Evolutionary conservation across 2,329 filamentous ascomycete species (phyloP), one percentile per base, ranked within the genome.

Genomic region (Scedosporium apiospermum): DNA sequence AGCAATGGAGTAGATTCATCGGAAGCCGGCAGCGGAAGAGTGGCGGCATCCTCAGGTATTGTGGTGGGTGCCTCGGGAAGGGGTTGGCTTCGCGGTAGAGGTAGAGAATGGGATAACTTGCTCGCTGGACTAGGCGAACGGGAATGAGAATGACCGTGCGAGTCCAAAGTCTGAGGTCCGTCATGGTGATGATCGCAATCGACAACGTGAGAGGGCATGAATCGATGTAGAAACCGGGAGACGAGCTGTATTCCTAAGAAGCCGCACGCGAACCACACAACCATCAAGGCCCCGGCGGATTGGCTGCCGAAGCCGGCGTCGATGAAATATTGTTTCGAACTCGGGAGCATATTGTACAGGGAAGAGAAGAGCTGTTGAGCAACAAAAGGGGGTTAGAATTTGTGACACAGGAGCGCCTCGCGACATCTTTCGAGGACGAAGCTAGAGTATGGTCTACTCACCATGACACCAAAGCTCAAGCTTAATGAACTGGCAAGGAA

Each of bases 401-500:
- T 9, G 34, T 38, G 10, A 38, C 34, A 38, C 34, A 38, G 34
- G 34, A 38, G 10, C 34, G 34, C 34, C 34, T 38, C 44, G 34
- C 12, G 27, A 23, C n/a, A 41, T n/a, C 57, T 14, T 1, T 58
- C 38, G n/a, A 18, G 44, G 4, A 41, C 9, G 14, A 61, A 46
- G 34, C 21, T 63, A 46, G 18, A n/a, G 46, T 6, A 34, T 38
- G 34, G 62, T 26, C 34, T 30, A 71, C 84, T 67, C 74, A 96
- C 93, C 92, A 99, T 96, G 57, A 98, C 93, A 53, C 95, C 93
- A 68, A 96, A 96, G 72, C 92, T 97, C 66, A 99, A 77, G 74
- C 93, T 96, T 65, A 98, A 77, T 0, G 93, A 97, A 23, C 87
- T 86, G 0, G 93, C 93, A 4, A 97, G 81, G 72, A 99, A 99